Base-by-base conservation (phyloP, 139 green algal genomes). In the Zygnema circumcarinatum region DNA sequence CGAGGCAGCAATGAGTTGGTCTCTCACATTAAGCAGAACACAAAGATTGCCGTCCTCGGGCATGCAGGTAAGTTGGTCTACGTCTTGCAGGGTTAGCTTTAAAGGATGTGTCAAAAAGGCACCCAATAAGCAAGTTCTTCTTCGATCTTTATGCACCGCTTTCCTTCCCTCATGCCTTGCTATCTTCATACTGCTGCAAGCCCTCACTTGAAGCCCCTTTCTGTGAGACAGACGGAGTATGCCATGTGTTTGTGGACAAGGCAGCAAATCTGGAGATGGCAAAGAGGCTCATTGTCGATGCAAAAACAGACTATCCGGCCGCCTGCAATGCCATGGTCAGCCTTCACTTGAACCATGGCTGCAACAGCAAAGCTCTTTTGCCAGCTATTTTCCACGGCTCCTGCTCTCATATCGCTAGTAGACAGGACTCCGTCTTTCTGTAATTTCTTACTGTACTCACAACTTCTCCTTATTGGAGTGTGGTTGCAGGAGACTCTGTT, bases 221-320 rank as follows among this genome's bases (percentile, higher is more conserved):
- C n/a, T n/a, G n/a, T n/a, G n/a, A n/a, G n/a, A n/a, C 74, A 54
- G 85, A 91, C 87, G 97, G 97, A 84, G 96, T 99, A 89, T 99
- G 97, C 94, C 97, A 99, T 92, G 93, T 98, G 72, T 99, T 98
- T 83, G 92, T 99, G 21, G 97, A 99, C 91, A 85, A 89, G 1
- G 92, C 79, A 36, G 73, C 76, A 25, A 91, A 97, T 90, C 52
- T 94, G 22, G 89, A 80, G 32, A 92, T 91, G 86, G 95, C 93
- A 0, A 87, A 72, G n/a, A 79, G 81, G 74, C 90, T 98, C 39
- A 84, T 92, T 16, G 90, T 98, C 1, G 97, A 99, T 76, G 85
- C 93, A 53, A 99, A 99, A 90, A 92, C 94, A 0, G 97, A 99
- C 93, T 99, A 99, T 91, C 96, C 96, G 1, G 96, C 97, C 0